phyloP scores from a whole-genome alignment of 805 yeast genomes.

The Wickerhamiella azymoides region DNA sequence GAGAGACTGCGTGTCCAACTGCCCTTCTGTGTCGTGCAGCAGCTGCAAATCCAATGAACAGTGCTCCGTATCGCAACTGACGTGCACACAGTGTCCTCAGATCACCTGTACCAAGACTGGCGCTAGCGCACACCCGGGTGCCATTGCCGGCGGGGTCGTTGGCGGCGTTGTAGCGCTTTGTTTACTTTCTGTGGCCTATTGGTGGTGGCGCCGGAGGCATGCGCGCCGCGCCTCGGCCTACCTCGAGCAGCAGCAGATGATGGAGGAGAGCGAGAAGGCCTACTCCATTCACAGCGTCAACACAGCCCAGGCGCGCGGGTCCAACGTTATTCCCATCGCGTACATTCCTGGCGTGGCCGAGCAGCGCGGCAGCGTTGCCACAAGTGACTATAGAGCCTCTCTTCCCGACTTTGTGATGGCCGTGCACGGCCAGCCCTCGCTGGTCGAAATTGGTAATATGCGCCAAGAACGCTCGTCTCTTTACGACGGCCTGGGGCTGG shows the following conservation, averaged over 20 bases:
- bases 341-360: constrained; percentile 75
- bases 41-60: constrained; percentile 34
- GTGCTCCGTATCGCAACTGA: constrained; percentile 41
- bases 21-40: constrained; percentile 33
- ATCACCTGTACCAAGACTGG: constrained; percentile 31
- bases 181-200: constrained; percentile 25
- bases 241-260: neutral
- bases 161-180: constrained; percentile 43
- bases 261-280: constrained; percentile 4
- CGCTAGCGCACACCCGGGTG: constrained; percentile 30
- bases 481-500: constrained; percentile 4
- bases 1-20: constrained; percentile 22
- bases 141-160: constrained; percentile 58
- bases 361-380: constrained; percentile 26
- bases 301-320: constrained; percentile 38
- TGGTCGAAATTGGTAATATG: constrained; percentile 35
- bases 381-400: constrained; percentile 29
- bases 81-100: constrained; percentile 45
- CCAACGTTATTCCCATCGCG: constrained; percentile 81
- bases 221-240: neutral
- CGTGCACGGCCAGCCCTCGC: constrained; percentile 56
- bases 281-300: constrained; percentile 16
- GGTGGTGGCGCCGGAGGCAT: constrained; percentile 18
- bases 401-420: constrained; percentile 46
- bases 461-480: neutral